Percentiles rank a stretch among this genome's conserved stretches.
phyloP scores from a whole-genome alignment of 1,284 basidiomycete genomes.

The Papiliotrema nemorosa region DNA sequence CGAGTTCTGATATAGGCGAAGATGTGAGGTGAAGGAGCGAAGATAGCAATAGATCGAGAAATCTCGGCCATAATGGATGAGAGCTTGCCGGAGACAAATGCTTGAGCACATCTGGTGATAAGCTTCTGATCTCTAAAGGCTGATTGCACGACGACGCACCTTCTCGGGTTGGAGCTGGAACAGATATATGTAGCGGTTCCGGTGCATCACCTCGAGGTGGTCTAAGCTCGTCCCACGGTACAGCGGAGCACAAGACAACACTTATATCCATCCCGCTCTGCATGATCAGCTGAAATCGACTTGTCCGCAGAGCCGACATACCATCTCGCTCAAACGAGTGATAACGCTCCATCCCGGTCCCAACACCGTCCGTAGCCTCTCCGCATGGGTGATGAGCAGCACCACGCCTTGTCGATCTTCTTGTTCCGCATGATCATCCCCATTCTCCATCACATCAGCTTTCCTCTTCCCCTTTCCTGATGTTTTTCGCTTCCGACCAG shows the following conservation, averaged over 20 bases:
- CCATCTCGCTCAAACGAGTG: constrained; percentile 68
- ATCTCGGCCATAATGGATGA: constrained; percentile 63
- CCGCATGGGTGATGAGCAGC: constrained; percentile 65
- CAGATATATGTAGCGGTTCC: constrained; percentile 71
- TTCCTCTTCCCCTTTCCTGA: constrained; percentile 15
- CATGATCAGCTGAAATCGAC: constrained; percentile 1
- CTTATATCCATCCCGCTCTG: constrained; percentile 52
- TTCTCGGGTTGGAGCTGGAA: constrained; percentile 60
- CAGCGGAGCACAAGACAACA: constrained; percentile 64
- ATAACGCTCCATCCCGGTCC: constrained; percentile 67
- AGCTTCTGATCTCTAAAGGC: background rate
- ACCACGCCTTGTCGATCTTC: constrained; percentile 48
- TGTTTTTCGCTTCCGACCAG: background rate
- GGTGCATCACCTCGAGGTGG: constrained; percentile 66
- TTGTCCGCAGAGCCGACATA: constrained; percentile 50
- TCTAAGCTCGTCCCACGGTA: constrained; percentile 70
- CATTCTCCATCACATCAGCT: constrained; percentile 47
- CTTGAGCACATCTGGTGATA: constrained; percentile 24
- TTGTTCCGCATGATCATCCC: constrained; percentile 20
- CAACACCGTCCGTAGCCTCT: constrained; percentile 61
- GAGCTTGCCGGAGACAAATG: constrained; percentile 26
- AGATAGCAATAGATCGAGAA: constrained; percentile 61
- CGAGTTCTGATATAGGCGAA: constrained; percentile 62
- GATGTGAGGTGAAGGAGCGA: constrained; percentile 64
- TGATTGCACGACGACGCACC: no score